Conservation (phyloP, 1,139 yeast species). For the Candida tetrigidarum region DNA sequence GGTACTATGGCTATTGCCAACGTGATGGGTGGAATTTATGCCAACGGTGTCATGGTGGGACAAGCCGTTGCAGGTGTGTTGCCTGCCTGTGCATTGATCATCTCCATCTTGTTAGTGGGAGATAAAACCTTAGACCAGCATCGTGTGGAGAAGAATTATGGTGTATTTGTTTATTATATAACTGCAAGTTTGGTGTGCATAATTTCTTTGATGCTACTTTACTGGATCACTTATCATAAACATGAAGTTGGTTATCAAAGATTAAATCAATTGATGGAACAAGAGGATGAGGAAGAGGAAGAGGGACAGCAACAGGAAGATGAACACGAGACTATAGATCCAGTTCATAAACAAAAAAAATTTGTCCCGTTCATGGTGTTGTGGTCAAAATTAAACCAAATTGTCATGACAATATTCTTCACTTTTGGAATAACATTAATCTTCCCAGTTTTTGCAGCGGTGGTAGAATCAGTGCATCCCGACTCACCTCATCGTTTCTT, state of each 20-base stretch:
- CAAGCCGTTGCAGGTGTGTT: conserved; percentile 93
- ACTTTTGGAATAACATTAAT: conserved; percentile 78
- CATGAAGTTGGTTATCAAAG: conserved; percentile 25
- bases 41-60: conserved; percentile 92
- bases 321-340: conserved; percentile 15
- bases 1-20: conserved; percentile 90
- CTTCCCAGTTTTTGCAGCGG: conserved; percentile 91
- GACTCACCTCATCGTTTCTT: conserved; percentile 35
- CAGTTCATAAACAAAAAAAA: conserved; percentile 22
- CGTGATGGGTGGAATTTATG: conserved; percentile 74
- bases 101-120: conserved; percentile 56
- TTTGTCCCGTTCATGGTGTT: conserved; percentile 54
- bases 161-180: conserved; percentile 67
- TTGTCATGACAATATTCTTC: conserved; percentile 72
- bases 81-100: conserved; percentile 77
- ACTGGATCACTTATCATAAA: conserved; percentile 32
- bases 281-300: conserved; percentile 10
- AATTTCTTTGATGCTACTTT: conserved; percentile 46
- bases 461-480: conserved; percentile 55
- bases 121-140: conserved; percentile 22
- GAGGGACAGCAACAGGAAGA: conserved; percentile 14
- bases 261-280: conserved; percentile 20
- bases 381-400: conserved; percentile 60
- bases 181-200: conserved; percentile 69
- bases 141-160: conserved; percentile 45